Evolutionary conservation across 228 moss, liverwort and hornwort species (phyloP), one percentile per base, ranked within the genome.

Genomic region (Sphagnum magellanicum): DNA sequence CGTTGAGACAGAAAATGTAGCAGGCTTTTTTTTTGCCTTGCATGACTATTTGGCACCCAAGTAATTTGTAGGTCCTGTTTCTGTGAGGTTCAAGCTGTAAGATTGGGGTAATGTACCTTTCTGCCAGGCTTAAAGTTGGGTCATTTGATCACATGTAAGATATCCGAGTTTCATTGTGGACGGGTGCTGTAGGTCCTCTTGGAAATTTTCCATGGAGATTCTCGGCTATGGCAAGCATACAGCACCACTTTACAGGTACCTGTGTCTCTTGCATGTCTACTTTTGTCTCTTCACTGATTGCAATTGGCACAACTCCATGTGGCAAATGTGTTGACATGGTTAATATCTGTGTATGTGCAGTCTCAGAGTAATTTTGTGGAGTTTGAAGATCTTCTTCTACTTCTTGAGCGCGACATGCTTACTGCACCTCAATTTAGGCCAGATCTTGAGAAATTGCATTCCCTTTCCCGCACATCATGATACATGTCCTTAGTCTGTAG

Each of bases 161-260:
- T 32, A 32, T 32, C 32, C 3, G 32, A 32, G 32, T 32, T 32
- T 32, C 32, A 5, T 49, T n/a, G 6, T 6, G 46, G 15, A 32
- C 14, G n/a, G 16, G 57, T 32, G 32, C 32, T 75, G 65, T 72
- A 94, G 94, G 81, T 94, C 60, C 76, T 94, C 59, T 69, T 94
- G 64, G 91, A 91, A 74, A 83, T 91, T 70, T 94, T 94, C 59
- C 81, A 81, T 32, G 88, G 90, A 65, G 94, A 94, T 73, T 59
- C 72, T 16, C 84, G 86, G 50, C 77, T 94, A 68, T 94, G 94
- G 94, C 89, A 90, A 68, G 94, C 94, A 11, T 94, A 85, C 70
- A 84, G 83, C 81, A 87, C 86, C 67, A 94, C 94, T 70, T 76
- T 94, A 83, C 88, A 94, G 91, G 94, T 94, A 74, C 15, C 48